phyloP scores from a whole-genome alignment of 2,329 filamentous ascomycete species.

The Septoria linicola region DNA sequence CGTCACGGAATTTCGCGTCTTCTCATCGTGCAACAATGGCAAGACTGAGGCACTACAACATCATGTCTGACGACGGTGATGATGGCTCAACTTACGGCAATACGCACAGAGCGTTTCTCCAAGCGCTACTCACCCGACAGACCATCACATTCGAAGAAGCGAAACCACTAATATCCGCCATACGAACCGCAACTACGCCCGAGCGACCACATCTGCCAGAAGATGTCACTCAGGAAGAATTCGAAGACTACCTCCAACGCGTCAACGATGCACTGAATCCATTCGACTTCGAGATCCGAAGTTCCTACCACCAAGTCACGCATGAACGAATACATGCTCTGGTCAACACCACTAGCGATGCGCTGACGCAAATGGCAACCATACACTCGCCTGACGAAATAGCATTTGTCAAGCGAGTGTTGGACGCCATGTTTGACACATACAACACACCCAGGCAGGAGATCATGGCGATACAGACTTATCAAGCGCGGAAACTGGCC shows the following conservation, averaged over 20 bases:
- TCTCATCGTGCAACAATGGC: neutral
- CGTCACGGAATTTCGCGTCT: neutral
- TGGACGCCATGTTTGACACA: slow-evolving; percentile 89
- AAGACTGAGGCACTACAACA: neutral
- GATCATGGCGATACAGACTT: slow-evolving; percentile 75
- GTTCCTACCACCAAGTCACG: slow-evolving; percentile 64
- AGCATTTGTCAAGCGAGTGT: slow-evolving; percentile 78
- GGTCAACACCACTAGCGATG: slow-evolving; percentile 83
- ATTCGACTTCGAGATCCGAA: slow-evolving; percentile 87
- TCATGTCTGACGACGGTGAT: slow-evolving; percentile 23
- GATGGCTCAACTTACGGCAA: slow-evolving; percentile 52
- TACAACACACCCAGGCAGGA: slow-evolving; percentile 80
- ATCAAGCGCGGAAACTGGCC: slow-evolving; percentile 72
- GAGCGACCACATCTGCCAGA: slow-evolving; percentile 53
- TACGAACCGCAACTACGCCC: slow-evolving; percentile 61
- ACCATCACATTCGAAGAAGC: slow-evolving; percentile 74
- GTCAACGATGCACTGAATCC: slow-evolving; percentile 71
- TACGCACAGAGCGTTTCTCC: slow-evolving; percentile 82
- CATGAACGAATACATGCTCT: slow-evolving; percentile 70
- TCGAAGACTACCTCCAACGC: slow-evolving; percentile 66
- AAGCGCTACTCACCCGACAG: slow-evolving; percentile 78
- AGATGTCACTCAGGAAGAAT: slow-evolving; percentile 66
- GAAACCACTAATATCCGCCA: slow-evolving; percentile 71
- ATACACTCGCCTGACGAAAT: slow-evolving; percentile 79
- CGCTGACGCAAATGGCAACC: slow-evolving; percentile 83